Evolutionary conservation across 306 rosid species (phyloP), one percentile per base, ranked within the genome.

Genomic region (Malus sylvestris): DNA sequence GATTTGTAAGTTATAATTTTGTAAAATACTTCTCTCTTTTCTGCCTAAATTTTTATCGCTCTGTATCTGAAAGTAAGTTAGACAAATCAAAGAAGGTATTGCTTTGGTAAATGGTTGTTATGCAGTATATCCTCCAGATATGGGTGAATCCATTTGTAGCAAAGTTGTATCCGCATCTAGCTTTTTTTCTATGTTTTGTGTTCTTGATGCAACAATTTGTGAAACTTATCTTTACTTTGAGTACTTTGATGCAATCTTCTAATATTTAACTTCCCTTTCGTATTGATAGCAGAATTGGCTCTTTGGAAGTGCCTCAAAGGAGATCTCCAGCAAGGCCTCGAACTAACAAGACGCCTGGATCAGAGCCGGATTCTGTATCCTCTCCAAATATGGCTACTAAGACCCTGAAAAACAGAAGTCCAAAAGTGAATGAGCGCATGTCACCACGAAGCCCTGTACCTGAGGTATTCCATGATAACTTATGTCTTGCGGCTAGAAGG

Each of bases 291-390:
- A 91, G 93, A 88, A 55, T 68, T 70, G 76, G 90, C 71, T 73
- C 91, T 61, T 81, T 82, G 72, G 93, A 89, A 80, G 88, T 85
- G 65, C 87, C 91, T 10, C 91, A 80, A 60, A 88, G 85, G 78
- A 91, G 84, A 83, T 91, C 93, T 70, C 93, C 90, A 1, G 63
- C 81, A 32, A 86, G 88, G 70, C 87, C 96, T 27, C 85, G 87
- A 65, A 78, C 86, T 30, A 85, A 87, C 52, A 91, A 83, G 83
- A 76, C 85, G 4, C 75, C 84, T 12, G 85, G 88, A 30, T 81
- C 89, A 40, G 87, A 83, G 72, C 57, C 84, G 40, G 85, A 86
- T 70, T 83, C 92, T 0, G 67, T 74, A 45, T 69, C 87, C 14
- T 83, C 96, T 71, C 87, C 89, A 3, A 87, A 78, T 22, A 73